These are phyloP conservation scores for Lagenidium giganteum DNA, from an alignment of 352 stramenopile species.

Conservation along the genomic window DNA sequence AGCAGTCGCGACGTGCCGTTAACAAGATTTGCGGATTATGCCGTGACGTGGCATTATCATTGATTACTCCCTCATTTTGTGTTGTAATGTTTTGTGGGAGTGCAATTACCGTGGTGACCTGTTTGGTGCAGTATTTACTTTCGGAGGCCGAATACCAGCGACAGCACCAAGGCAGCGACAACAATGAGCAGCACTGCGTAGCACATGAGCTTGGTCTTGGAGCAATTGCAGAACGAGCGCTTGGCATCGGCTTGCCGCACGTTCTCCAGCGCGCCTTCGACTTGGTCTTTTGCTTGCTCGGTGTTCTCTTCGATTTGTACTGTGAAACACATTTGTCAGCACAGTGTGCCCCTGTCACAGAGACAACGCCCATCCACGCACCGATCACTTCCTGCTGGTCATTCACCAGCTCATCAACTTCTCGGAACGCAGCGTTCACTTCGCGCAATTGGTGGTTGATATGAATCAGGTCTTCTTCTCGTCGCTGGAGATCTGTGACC, in stretches of 20 bases:
- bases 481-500: slow-evolving; percentile 19
- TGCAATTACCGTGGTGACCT: no score
- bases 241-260: slow-evolving; percentile 27
- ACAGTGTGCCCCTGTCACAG: not conserved
- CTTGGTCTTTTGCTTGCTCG: slow-evolving; percentile 19
- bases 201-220: slow-evolving; percentile 24
- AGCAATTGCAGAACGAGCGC: slow-evolving; percentile 25
- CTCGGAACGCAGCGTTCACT: slow-evolving; percentile 32
- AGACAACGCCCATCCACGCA: slow-evolving; percentile 1
- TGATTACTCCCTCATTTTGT: no score
- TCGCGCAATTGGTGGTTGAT: slow-evolving; percentile 38
- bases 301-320: slow-evolving; percentile 26
- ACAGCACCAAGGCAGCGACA: slow-evolving; percentile 3
- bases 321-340: slow-evolving; percentile 7
- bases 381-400: slow-evolving; percentile 31
- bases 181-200: slow-evolving; percentile 17
- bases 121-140: no score
- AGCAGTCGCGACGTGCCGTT: no score
- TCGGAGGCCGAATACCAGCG: no score
- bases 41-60: no score
- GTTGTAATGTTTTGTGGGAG: no score
- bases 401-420: slow-evolving; percentile 29
- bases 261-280: slow-evolving; percentile 19
- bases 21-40: no score
- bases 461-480: slow-evolving; percentile 35